Evolutionary conservation across 139 green algal genomes (phyloP).

Genomic region (Microglena sp.): DNA sequence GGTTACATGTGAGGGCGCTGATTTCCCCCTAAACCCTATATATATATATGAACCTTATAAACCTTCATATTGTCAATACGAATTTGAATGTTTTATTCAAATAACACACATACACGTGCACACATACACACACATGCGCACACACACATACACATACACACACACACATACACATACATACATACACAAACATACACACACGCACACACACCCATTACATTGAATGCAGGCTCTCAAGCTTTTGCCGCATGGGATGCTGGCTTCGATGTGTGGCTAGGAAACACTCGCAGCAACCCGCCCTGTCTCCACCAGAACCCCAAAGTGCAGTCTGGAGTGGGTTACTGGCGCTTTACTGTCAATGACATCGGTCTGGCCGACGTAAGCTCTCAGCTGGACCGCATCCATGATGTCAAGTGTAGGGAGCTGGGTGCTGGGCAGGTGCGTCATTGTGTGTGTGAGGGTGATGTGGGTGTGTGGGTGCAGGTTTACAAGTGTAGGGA

Average conservation of each 20-base stretch:
- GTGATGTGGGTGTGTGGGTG: neutral
- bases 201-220: too few relatives aligned
- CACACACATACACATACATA: too few relatives aligned
- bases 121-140: too few relatives aligned
- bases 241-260: slow-evolving; percentile 87
- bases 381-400: slow-evolving; percentile 57
- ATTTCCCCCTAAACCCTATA: too few relatives aligned
- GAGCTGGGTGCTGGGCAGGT: slow-evolving; percentile 49
- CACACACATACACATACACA: too few relatives aligned
- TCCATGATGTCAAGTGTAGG: slow-evolving; percentile 72
- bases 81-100: too few relatives aligned
- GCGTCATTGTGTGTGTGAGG: neutral
- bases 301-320: slow-evolving; percentile 37
- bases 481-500: slow-evolving; percentile 71
- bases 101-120: too few relatives aligned
- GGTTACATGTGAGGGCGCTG: too few relatives aligned
- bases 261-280: slow-evolving; percentile 91
- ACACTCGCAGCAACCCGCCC: slow-evolving; percentile 72
- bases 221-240: slow-evolving; percentile 56
- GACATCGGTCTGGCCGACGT: slow-evolving; percentile 71
- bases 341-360: slow-evolving; percentile 85
- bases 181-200: too few relatives aligned
- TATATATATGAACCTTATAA: too few relatives aligned
- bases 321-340: slow-evolving; percentile 19
- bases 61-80: too few relatives aligned